A percentile compares a stretch with the other conserved stretches of the same genome.
Evolutionary conservation across 202 grass and related monocot genomes (phyloP).

Genomic region (Zizania palustris): DNA sequence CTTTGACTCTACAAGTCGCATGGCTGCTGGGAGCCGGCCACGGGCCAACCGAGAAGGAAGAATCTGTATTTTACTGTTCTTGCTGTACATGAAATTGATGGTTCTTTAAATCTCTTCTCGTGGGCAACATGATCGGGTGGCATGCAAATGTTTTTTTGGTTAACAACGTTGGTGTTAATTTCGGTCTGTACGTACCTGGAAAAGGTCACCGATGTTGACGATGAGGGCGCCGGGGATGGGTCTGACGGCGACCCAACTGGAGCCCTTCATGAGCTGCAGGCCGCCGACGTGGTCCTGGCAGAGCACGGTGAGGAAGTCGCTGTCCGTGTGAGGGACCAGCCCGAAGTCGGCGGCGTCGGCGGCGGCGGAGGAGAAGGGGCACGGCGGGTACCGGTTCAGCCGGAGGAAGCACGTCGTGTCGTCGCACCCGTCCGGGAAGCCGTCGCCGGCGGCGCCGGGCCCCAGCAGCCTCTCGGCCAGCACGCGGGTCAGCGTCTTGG

Average conservation of each 20-base stretch:
- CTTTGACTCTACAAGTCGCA: conserved; percentile 5
- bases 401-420: conserved; percentile 76
- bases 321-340: conserved; percentile 89
- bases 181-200: conserved; percentile 67
- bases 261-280: conserved; percentile 76
- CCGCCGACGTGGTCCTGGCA: conserved; percentile 77
- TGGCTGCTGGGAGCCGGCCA: neutral
- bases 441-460: conserved; percentile 8
- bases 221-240: conserved; percentile 77
- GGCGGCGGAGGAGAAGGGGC: conserved; percentile 51
- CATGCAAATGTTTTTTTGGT: neutral
- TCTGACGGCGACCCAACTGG: conserved; percentile 67
- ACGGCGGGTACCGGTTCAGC: conserved; percentile 87
- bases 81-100: neutral
- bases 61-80: neutral
- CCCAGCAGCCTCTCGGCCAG: conserved; percentile 52
- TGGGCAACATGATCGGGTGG: too few relatives aligned
- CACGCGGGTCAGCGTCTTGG: conserved; percentile 55
- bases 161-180: neutral
- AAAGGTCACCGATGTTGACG: conserved; percentile 92
- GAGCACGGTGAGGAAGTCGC: conserved; percentile 91
- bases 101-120: neutral
- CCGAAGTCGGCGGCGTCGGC: conserved; percentile 52
- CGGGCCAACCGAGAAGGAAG: neutral
- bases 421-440: conserved; percentile 69